Evolutionary conservation across 306 rosid species (phyloP), one percentile per base, ranked within the genome.

Genomic region (Nissolia schottii): DNA sequence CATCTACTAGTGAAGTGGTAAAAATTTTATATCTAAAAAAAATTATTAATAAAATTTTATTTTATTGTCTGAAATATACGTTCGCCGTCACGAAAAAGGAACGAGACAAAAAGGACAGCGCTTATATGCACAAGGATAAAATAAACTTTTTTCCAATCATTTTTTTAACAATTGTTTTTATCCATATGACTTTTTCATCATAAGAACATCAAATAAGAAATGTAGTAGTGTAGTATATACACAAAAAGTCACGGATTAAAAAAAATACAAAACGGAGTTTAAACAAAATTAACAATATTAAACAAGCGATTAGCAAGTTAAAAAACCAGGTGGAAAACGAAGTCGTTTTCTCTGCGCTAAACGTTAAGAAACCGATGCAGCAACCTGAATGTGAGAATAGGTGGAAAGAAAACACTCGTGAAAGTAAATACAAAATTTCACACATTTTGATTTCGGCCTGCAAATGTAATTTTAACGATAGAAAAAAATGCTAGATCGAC

Each of bases 91-190:
- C 3, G 32, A 37, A 8, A 53, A 35, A 53, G n/a, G 9, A 38
- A 19, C 6, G 64, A 24, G 65, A 79, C 64, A 60, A 73, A 67
- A 58, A 49, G 32, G 76, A 79, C 79, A 73, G 54, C 76, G 34
- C 27, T 14, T 58, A 56, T 14, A 27, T 24, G 45, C n/a, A n/a
- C n/a, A n/a, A n/a, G n/a, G n/a, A n/a, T n/a, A n/a, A n/a, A n/a
- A n/a, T n/a, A n/a, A n/a, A n/a, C n/a, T n/a, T n/a, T n/a, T n/a
- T n/a, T n/a, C n/a, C n/a, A n/a, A n/a, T n/a, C n/a, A n/a, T n/a
- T n/a, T n/a, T n/a, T n/a, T n/a, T n/a, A n/a, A n/a, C n/a, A n/a
- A n/a, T n/a, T n/a, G n/a, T n/a, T n/a, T n/a, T n/a, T n/a, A n/a
- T n/a, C n/a, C n/a, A n/a, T n/a, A n/a, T n/a, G n/a, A n/a, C n/a